These are phyloP conservation scores for Apiotrichum mycotoxinovorans DNA, from an alignment of 1,284 basidiomycete genomes.

Conservation along the genomic window DNA sequence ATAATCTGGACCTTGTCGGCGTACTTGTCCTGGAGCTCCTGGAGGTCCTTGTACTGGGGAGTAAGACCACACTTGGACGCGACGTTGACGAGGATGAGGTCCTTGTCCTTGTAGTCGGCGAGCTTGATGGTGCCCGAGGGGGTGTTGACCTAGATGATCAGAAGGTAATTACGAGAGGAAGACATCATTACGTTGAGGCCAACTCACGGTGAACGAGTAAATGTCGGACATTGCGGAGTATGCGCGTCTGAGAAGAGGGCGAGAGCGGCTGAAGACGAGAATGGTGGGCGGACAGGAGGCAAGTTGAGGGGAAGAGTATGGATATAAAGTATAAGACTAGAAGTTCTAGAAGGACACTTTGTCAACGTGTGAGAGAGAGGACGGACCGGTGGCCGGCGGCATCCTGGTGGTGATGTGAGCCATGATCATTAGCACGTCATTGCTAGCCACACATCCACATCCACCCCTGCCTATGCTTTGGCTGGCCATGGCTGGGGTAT, in stretches of 20 bases:
- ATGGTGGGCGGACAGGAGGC: too few relatives aligned
- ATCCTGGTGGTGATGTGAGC: too few relatives aligned
- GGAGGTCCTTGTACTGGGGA: conserved; percentile 81
- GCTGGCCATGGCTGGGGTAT: too few relatives aligned
- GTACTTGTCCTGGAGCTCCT: conserved; percentile 78
- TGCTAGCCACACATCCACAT: too few relatives aligned
- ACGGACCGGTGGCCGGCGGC: too few relatives aligned
- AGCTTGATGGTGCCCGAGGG: conserved; percentile 38
- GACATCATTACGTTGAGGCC: background rate
- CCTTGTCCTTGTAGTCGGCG: conserved; percentile 43
- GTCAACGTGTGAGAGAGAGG: too few relatives aligned
- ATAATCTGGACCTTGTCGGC: conserved; percentile 71
- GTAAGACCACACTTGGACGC: conserved; percentile 62
- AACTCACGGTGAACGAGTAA: conserved; percentile 40
- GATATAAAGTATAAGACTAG: conserved; percentile 25
- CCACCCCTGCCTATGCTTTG: too few relatives aligned
- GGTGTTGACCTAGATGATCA: conserved; percentile 37
- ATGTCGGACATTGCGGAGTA: conserved; percentile 40
- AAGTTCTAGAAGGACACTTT: background rate
- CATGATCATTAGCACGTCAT: too few relatives aligned
- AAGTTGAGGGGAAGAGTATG: conserved; percentile 26
- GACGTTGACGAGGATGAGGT: conserved; percentile 49
- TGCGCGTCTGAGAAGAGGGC: conserved; percentile 1
- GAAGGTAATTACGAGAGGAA: background rate
- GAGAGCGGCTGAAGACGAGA: background rate